A percentile compares a stretch with the other conserved stretches of the same genome.
Conservation (phyloP, 1,139 yeast species). For the Suhomyces choctaworum region DNA sequence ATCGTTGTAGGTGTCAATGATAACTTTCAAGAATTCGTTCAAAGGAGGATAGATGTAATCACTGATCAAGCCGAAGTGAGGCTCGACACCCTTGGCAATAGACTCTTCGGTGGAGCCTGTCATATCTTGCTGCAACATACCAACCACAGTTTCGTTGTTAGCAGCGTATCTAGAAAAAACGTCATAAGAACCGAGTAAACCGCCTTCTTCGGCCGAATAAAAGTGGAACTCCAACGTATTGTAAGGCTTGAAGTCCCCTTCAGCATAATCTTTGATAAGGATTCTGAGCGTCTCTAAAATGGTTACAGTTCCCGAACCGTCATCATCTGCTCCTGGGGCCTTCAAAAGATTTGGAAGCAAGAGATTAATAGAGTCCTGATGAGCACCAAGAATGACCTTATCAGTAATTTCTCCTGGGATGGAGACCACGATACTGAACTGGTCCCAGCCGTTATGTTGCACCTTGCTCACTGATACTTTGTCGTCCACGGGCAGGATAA, state of each 20-base stretch:
- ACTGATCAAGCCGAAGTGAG: conserved; percentile 75
- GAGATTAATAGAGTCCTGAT: conserved; percentile 82
- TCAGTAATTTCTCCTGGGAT: conserved; percentile 40
- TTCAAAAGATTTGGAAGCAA: conserved; percentile 65
- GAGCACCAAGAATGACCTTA: conserved; percentile 79
- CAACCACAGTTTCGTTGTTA: conserved; percentile 56
- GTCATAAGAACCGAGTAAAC: conserved; percentile 82
- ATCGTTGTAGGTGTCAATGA: conserved; percentile 60
- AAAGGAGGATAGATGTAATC: conserved; percentile 68
- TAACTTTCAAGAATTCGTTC: conserved; percentile 60
- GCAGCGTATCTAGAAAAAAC: conserved; percentile 59
- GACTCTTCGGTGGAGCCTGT: conserved; percentile 75
- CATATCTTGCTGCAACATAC: conserved; percentile 95
- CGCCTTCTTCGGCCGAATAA: conserved; percentile 95
- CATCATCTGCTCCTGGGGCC: conserved; percentile 97
- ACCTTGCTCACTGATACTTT: conserved; percentile 30
- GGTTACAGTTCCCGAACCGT: conserved; percentile 87
- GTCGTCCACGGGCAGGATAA: conserved; percentile 41
- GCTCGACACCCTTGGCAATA: conserved; percentile 55
- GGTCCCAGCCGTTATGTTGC: conserved; percentile 46
- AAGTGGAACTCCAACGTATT: conserved; percentile 90
- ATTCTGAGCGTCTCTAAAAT: conserved; percentile 73
- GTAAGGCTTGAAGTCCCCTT: conserved; percentile 51
- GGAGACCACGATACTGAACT: conserved; percentile 42
- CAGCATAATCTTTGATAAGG: conserved; percentile 39